Evolutionary conservation across 1,284 basidiomycete genomes (phyloP).

Genomic region (Leccinum fallax): DNA sequence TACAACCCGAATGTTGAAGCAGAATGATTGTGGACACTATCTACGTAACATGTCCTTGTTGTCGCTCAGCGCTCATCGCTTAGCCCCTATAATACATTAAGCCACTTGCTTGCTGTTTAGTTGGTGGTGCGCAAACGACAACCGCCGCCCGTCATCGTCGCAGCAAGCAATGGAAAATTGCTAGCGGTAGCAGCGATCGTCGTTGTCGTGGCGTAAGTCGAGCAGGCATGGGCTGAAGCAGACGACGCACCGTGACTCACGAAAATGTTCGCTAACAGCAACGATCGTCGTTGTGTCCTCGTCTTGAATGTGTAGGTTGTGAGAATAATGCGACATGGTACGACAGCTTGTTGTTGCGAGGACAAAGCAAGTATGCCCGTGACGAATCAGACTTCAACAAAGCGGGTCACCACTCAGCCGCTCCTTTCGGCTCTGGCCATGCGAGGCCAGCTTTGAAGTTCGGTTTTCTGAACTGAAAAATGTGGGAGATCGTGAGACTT

Average conservation of each 20-base stretch:
- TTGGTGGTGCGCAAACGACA: neutral
- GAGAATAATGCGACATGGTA: neutral
- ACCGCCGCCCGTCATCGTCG: neutral
- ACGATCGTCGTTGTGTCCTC: neutral
- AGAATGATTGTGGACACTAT: neutral
- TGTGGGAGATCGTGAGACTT: constrained; percentile 21
- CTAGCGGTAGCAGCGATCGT: neutral
- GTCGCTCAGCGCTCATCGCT: no score
- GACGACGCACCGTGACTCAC: neutral
- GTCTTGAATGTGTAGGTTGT: neutral
- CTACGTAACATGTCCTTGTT: no score
- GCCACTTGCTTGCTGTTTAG: neutral
- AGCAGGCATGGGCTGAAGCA: neutral
- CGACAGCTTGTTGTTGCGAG: no score
- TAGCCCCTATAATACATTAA: neutral
- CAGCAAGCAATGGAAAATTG: neutral
- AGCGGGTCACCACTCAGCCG: constrained; percentile 9
- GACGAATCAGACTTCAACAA: constrained; percentile 19
- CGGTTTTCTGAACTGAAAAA: constrained; percentile 1
- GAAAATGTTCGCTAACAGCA: neutral
- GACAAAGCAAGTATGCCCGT: constrained; percentile 11
- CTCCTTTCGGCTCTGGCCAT: neutral
- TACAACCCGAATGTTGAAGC: neutral
- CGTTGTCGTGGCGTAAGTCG: neutral
- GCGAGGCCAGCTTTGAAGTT: neutral